Conservation (phyloP, 202 grass and related monocot species). For the Eragrostis tef region DNA sequence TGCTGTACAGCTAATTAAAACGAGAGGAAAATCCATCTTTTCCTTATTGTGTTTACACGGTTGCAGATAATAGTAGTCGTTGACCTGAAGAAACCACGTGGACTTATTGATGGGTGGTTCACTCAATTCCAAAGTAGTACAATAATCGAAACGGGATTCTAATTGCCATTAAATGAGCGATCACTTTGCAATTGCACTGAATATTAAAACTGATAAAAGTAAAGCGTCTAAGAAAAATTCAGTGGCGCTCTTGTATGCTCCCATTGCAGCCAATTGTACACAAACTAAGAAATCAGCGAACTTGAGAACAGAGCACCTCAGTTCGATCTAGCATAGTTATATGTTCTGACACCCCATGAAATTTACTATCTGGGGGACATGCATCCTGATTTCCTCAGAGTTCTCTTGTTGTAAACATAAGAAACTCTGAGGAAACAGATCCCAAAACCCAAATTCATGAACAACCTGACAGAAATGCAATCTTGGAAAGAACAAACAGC, state of each 20-base stretch:
- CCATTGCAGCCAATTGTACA: background rate
- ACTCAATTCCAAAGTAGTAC: background rate
- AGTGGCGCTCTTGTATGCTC: background rate
- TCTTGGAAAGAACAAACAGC: background rate
- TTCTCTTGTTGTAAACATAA: background rate
- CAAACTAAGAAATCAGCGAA: background rate
- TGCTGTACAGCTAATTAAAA: constrained; percentile 34
- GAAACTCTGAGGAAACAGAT: background rate
- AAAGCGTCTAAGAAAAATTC: background rate
- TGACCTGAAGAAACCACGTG: background rate
- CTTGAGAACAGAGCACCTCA: background rate
- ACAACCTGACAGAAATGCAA: background rate
- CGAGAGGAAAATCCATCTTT: background rate
- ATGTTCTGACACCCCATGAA: background rate
- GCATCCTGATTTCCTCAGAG: too few species aligned
- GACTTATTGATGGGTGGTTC: background rate
- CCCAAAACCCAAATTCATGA: background rate
- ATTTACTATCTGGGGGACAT: background rate
- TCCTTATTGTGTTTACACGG: constrained; percentile 13
- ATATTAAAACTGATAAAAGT: background rate
- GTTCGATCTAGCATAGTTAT: background rate
- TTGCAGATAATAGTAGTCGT: background rate
- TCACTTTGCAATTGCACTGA: background rate
- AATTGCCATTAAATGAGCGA: constrained; percentile 28
- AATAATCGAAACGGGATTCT: background rate